Evolutionary conservation across 768 basidiomycete species (phyloP).

Genomic region (Nidula microcarpa): DNA sequence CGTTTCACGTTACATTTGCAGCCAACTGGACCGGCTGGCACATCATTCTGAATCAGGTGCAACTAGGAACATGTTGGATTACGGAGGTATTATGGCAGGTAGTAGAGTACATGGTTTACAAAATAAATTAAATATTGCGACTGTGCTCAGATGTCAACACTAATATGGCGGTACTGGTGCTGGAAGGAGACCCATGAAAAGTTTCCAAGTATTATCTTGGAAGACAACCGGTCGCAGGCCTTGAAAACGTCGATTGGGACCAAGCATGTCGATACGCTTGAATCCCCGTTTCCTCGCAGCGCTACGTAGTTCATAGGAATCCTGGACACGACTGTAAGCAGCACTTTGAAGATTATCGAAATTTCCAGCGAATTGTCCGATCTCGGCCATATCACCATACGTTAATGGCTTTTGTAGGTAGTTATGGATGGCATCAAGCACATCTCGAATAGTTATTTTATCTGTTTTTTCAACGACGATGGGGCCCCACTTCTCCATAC

Average conservation of each 20-base stretch:
- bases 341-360: constrained; percentile 18
- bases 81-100: too few species aligned
- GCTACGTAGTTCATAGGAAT: constrained; percentile 32
- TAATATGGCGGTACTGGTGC: constrained; percentile 18
- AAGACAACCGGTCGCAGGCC: constrained; percentile 35
- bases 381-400: constrained; percentile 20
- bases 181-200: constrained; percentile 43
- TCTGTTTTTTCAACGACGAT: constrained; percentile 32
- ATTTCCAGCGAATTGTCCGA: constrained; percentile 19
- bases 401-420: constrained; percentile 46
- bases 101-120: too few species aligned
- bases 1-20: too few species aligned
- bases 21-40: too few species aligned
- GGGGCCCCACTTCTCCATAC: constrained; percentile 50
- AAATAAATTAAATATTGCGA: too few species aligned
- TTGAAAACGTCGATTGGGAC: constrained; percentile 40
- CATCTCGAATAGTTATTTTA: constrained; percentile 36
- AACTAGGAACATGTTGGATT: too few species aligned
- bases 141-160: too few species aligned
- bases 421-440: constrained; percentile 44
- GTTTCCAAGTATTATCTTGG: constrained; percentile 36
- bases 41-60: too few species aligned
- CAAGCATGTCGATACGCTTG: constrained; percentile 48
- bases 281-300: constrained; percentile 37
- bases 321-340: constrained; percentile 29